These are phyloP conservation scores for Uronychia setigera DNA, from an alignment of 73 alveolate genomes.

Conservation along the genomic window DNA sequence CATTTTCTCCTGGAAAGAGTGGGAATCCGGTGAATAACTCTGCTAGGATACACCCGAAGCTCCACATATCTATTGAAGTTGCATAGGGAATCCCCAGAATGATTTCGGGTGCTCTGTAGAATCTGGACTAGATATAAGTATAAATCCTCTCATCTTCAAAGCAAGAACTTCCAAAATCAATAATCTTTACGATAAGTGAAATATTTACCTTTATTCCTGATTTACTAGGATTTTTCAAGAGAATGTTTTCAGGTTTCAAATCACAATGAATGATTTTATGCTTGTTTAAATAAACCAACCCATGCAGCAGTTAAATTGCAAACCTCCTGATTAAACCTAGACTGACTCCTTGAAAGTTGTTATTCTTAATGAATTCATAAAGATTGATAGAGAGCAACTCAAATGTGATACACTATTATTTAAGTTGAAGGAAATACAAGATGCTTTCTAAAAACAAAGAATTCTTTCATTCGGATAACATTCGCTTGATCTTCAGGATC, in stretches of 20 bases:
- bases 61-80: conserved; percentile 85
- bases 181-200: conserved; percentile 76
- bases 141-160: conserved; percentile 63
- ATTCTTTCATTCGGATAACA: conserved; percentile 53
- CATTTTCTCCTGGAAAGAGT: conserved; percentile 90
- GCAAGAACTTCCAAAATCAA: conserved; percentile 90
- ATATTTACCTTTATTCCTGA: conserved; percentile 79
- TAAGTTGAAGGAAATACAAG: conserved; percentile 35
- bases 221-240: conserved; percentile 72
- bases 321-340: conserved; percentile 74
- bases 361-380: conserved; percentile 70
- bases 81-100: conserved; percentile 68
- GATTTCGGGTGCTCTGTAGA: conserved; percentile 73
- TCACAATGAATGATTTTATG: conserved; percentile 81
- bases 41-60: conserved; percentile 86
- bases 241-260: conserved; percentile 82
- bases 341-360: conserved; percentile 74
- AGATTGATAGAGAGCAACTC: conserved; percentile 71
- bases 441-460: conserved; percentile 66
- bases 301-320: conserved; percentile 81
- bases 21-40: conserved; percentile 87
- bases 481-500: conserved; percentile 64
- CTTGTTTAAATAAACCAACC: conserved; percentile 68
- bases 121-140: conserved; percentile 55
- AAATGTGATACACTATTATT: conserved; percentile 61